These are phyloP conservation scores for Kwoniella mangroviensis DNA, from an alignment of 768 basidiomycete species.

Conservation along the genomic window DNA sequence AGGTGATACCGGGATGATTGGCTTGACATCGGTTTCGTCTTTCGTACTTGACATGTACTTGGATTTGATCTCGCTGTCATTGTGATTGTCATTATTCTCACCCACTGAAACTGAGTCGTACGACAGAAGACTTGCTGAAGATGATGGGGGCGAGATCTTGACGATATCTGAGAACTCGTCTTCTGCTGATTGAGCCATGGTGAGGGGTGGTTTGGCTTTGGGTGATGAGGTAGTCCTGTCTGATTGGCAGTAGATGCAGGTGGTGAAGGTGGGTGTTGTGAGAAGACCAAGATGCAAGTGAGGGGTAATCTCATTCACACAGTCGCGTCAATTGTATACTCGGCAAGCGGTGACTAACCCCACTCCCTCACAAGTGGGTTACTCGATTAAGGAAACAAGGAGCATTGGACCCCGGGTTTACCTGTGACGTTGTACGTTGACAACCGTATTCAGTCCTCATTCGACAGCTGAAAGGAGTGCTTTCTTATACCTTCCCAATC, in stretches of 20 bases:
- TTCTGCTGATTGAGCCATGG: slow-evolving; percentile 6
- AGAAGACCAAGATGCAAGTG: neutral
- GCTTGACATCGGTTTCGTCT: neutral
- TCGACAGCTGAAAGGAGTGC: neutral
- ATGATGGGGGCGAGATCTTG: slow-evolving; percentile 33
- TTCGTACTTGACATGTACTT: neutral
- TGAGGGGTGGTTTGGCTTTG: neutral
- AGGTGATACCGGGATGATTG: neutral
- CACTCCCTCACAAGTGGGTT: neutral
- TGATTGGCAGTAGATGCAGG: neutral
- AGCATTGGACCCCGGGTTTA: neutral
- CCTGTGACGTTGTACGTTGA: neutral
- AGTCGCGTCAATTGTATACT: too few species aligned
- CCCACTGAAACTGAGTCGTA: too few species aligned
- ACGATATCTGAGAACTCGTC: slow-evolving; percentile 31
- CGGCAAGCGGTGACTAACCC: too few species aligned
- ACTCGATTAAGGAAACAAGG: neutral
- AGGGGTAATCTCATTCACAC: too few species aligned
- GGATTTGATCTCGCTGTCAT: neutral
- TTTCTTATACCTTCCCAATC: neutral
- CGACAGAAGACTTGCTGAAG: slow-evolving; percentile 1
- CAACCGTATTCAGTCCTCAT: too few species aligned
- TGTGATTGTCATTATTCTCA: neutral
- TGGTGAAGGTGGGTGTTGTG: neutral
- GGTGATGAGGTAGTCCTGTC: neutral